These are phyloP conservation scores for Hymenochaete sp. DNA, from an alignment of 1,284 basidiomycete genomes.

Conservation along the genomic window DNA sequence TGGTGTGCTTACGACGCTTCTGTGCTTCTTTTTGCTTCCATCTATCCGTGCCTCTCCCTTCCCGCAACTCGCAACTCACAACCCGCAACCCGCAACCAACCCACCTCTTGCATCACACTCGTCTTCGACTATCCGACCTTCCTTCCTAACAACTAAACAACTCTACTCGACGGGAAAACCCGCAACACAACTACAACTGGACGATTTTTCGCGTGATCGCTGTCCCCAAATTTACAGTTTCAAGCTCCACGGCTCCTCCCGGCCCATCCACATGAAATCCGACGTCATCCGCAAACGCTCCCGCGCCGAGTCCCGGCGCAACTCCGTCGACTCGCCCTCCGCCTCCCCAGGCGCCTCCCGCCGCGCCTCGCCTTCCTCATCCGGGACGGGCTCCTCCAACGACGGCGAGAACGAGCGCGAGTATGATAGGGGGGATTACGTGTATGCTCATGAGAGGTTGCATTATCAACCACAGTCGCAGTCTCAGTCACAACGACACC, in stretches of 20 bases:
- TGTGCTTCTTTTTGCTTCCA: too few relatives aligned
- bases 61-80: too few relatives aligned
- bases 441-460: constrained; percentile 9
- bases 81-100: too few relatives aligned
- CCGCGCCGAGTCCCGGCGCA: constrained; percentile 59
- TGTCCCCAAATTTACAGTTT: constrained; percentile 34
- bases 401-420: not conserved
- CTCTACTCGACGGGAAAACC: too few relatives aligned
- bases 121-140: too few relatives aligned
- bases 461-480: not conserved
- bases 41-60: too few relatives aligned
- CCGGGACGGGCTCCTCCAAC: constrained; percentile 1
- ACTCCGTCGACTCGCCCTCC: constrained; percentile 52
- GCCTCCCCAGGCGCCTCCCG: constrained; percentile 63
- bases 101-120: too few relatives aligned
- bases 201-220: too few relatives aligned
- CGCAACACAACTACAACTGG: too few relatives aligned
- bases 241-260: constrained; percentile 71
- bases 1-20: not conserved
- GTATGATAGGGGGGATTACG: not conserved
- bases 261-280: constrained; percentile 80
- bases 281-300: constrained; percentile 78
- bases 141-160: too few relatives aligned
- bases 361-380: constrained; percentile 56
- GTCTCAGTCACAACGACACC: not conserved